Evolutionary conservation across 1,284 basidiomycete genomes (phyloP), one percentile per base, ranked within the genome.

Genomic region (Cystobasidium pallidum): DNA sequence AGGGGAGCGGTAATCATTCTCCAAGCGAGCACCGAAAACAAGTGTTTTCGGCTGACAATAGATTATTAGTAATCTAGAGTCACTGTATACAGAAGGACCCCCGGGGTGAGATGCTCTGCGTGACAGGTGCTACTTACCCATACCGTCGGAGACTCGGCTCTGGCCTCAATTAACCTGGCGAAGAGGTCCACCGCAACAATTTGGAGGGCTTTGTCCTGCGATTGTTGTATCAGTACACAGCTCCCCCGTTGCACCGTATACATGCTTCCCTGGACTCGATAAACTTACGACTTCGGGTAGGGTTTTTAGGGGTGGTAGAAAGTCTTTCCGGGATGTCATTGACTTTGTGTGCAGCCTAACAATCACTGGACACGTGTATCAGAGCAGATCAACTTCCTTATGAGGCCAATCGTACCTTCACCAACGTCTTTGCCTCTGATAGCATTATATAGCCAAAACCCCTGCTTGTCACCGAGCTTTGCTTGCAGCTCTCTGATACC

Each of bases 261-360:
- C 36, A 39, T 39, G 32, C 32, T 36, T 28, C 13, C 52, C 21
- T 39, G 19, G 10, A 45, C 39, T 24, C 34, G 66, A 3, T 47
- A 17, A 17, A 65, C 76, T 39, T 24, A 75, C 77, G 0, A 91
- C 92, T 76, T 94, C 88, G 6, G 86, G 83, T 10, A 86, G 81
- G 45, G 87, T 88, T 1, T 85, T 88, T 43, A 96, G 88, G 0
- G 89, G 86, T 26, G 88, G 87, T 0, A 88, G 87, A 24, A 95
- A 86, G 78, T 95, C 95, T 81, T 97, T 97, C 13, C 91, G 89
- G 0, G 92, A 91, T 62, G 93, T 83, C 94, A 97, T 97, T 76
- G 91, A 92, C 82, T 95, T 96, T 45, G 89, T 83, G 0, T 86
- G 83, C 2, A 89, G 85, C 79, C 92, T 92, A 77, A 92, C 90